These are phyloP conservation scores for Trichoderma hamatum DNA, from an alignment of 2,329 filamentous ascomycete genomes.

Conservation along the genomic window DNA sequence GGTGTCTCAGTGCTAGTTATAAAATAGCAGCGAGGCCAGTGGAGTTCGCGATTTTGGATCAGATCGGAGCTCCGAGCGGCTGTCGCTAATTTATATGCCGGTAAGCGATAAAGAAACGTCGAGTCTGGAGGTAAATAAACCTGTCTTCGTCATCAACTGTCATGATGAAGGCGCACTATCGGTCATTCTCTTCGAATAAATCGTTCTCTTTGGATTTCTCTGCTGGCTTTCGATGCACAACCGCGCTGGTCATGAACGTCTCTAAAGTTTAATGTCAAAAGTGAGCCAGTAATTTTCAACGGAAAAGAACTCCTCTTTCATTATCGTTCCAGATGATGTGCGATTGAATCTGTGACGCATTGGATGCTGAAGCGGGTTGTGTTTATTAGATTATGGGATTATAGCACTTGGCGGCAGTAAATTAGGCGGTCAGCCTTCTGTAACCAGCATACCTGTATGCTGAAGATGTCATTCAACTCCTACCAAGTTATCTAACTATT, in stretches of 20 bases:
- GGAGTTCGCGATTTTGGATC: not conserved
- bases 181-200: slow-evolving; percentile 45
- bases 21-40: not conserved
- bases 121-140: not conserved
- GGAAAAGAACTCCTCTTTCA: slow-evolving; percentile 76
- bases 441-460: not conserved
- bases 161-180: slow-evolving; percentile 67
- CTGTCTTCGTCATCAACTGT: not conserved
- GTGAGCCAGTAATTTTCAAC: slow-evolving; percentile 75
- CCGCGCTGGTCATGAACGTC: slow-evolving; percentile 23
- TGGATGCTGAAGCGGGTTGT: not conserved
- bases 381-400: not conserved
- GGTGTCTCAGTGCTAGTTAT: not conserved
- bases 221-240: slow-evolving; percentile 27
- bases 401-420: not conserved
- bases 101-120: not conserved
- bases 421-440: not conserved
- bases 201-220: slow-evolving; percentile 28
- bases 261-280: not conserved
- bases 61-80: slow-evolving; percentile 60
- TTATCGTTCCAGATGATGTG: slow-evolving; percentile 35
- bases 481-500: not conserved
- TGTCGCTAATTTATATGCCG: slow-evolving; percentile 56
- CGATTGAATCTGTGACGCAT: not conserved
- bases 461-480: not conserved